These are phyloP conservation scores for Galerina sulciceps DNA, from an alignment of 768 basidiomycete species.

Conservation along the genomic window DNA sequence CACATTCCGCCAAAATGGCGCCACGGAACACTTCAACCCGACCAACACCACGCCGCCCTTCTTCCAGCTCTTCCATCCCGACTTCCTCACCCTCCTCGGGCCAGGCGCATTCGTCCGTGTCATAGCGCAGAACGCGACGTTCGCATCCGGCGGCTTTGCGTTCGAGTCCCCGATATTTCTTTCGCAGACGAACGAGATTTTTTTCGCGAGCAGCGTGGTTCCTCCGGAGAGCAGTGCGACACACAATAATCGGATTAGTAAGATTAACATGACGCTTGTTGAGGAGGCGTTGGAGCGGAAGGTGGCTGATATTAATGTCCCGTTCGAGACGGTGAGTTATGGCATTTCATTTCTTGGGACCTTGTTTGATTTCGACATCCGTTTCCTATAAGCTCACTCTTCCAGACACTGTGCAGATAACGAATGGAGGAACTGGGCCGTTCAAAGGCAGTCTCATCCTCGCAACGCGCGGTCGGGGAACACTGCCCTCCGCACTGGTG, in stretches of 20 bases:
- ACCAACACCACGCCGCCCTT: conserved; percentile 52
- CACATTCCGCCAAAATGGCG: conserved; percentile 38
- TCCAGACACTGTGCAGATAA: conserved; percentile 63
- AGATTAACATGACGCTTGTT: conserved; percentile 63
- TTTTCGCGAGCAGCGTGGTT: conserved; percentile 71
- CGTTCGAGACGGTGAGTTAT: conserved; percentile 11
- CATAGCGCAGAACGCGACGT: conserved; percentile 61
- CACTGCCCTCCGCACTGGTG: conserved; percentile 59
- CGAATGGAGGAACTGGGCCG: conserved; percentile 70
- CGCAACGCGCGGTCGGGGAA: conserved; percentile 65
- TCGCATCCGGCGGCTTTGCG: conserved; percentile 55
- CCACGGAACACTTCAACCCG: conserved; percentile 57
- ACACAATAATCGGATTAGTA: conserved; percentile 64
- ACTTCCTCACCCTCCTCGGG: conserved; percentile 64
- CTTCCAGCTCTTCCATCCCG: conserved; percentile 51
- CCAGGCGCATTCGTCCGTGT: conserved; percentile 54
- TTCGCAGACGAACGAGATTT: conserved; percentile 66
- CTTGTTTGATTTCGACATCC: neutral
- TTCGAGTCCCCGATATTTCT: conserved; percentile 78
- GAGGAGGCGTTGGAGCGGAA: conserved; percentile 43
- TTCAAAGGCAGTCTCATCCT: conserved; percentile 61
- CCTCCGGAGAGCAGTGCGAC: conserved; percentile 65
- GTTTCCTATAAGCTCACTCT: conserved; percentile 50
- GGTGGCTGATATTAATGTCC: conserved; percentile 46
- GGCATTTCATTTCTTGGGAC: neutral